Conservation (phyloP, 78 protist genomes). For the Dictyostelium intermedium region DNA sequence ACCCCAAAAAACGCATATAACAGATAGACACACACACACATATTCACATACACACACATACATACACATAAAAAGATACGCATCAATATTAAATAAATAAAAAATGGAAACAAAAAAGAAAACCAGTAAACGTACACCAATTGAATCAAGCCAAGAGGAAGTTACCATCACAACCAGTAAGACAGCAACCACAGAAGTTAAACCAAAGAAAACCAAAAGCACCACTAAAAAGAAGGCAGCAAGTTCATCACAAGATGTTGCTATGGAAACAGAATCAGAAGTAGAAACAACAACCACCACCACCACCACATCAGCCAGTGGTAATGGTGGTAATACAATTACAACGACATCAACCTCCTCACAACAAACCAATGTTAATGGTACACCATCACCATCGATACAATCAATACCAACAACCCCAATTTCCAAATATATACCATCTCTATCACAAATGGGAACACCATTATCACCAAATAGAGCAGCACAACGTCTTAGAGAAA, state of each 20-base stretch:
- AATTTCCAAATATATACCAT: not conserved
- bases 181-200: not conserved
- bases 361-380: not conserved
- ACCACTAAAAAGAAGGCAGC: not conserved
- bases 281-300: not conserved
- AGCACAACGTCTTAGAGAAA: conserved; percentile 31
- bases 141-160: not conserved
- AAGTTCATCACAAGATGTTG: not conserved
- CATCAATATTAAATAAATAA: not conserved
- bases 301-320: not conserved
- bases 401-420: conserved; percentile 13
- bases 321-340: not conserved
- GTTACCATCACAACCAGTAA: not conserved
- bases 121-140: not conserved
- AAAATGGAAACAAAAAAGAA: conserved; percentile 13
- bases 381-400: not conserved
- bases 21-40: not conserved
- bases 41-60: not conserved
- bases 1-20: too few species aligned
- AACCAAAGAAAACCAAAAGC: not conserved
- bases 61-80: too few species aligned
- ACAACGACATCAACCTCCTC: not conserved
- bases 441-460: not conserved
- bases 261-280: not conserved
- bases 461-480: conserved; percentile 38